Conservation (phyloP, 352 stramenopile genomes). For the Phytophthora litchii region DNA sequence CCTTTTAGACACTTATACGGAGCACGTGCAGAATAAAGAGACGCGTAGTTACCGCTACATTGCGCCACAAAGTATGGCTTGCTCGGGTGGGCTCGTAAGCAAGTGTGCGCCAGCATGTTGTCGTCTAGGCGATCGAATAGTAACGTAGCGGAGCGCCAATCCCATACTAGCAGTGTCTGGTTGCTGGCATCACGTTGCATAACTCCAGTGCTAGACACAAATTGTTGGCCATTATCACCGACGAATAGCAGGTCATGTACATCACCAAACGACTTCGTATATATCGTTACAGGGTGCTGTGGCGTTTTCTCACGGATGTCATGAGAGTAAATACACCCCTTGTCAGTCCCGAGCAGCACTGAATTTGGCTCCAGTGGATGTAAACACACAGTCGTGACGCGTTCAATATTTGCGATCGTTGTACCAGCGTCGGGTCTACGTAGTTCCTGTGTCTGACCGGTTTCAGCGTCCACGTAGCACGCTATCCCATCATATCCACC, state of each 20-base stretch:
- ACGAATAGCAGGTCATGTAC: conserved; percentile 69
- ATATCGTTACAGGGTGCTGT: conserved; percentile 8
- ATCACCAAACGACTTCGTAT: conserved; percentile 43
- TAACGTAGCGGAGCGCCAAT: conserved; percentile 47
- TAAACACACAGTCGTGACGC: conserved; percentile 37
- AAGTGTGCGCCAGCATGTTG: conserved; percentile 52
- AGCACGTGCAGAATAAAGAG: conserved; percentile 44
- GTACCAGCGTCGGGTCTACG: conserved; percentile 5
- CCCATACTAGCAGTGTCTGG: conserved; percentile 72
- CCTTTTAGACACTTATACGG: conserved; percentile 59
- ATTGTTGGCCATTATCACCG: conserved; percentile 23
- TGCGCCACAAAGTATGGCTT: conserved; percentile 51
- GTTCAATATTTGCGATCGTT: conserved; percentile 16
- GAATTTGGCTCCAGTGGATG: conserved; percentile 38
- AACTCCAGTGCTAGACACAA: conserved; percentile 59
- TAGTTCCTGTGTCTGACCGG: conserved; percentile 17
- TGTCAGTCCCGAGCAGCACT: conserved; percentile 41
- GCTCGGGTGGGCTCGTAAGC: conserved; percentile 50
- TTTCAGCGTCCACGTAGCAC: conserved; percentile 43
- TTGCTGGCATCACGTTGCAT: conserved; percentile 53
- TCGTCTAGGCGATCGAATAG: conserved; percentile 55
- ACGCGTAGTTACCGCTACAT: conserved; percentile 44
- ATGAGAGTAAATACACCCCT: conserved; percentile 40
- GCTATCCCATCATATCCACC: conserved; percentile 49
- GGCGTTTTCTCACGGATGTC: conserved; percentile 40